Conservation (phyloP, 2,329 filamentous ascomycete genomes). For the Colletotrichum neosansevieriae region DNA sequence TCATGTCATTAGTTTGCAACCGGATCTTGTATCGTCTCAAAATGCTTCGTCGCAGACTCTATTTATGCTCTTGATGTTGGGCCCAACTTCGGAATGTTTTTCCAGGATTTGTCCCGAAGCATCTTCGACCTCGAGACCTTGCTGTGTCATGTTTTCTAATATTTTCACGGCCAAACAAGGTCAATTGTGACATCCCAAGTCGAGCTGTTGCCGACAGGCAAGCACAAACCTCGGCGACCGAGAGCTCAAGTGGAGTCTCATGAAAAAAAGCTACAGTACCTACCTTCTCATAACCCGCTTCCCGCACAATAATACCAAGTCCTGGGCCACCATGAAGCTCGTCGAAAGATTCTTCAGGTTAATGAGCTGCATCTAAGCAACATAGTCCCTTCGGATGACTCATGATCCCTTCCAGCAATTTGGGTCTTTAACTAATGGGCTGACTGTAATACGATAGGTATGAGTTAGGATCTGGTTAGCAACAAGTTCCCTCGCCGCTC, state of each 20-base stretch:
- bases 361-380: neutral
- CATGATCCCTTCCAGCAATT: slow-evolving; percentile 25
- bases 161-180: neutral
- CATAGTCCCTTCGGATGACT: slow-evolving; percentile 18
- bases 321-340: slow-evolving; percentile 27
- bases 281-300: slow-evolving; percentile 26
- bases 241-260: slow-evolving; percentile 29
- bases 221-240: slow-evolving; percentile 9
- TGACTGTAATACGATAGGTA: neutral
- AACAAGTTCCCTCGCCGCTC: slow-evolving; percentile 9
- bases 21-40: slow-evolving; percentile 12
- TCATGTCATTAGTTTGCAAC: no score
- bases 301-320: slow-evolving; percentile 1
- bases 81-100: slow-evolving; percentile 1
- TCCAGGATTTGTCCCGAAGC: slow-evolving; percentile 3
- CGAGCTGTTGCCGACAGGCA: neutral
- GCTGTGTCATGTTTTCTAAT: neutral
- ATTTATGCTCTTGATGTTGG: neutral
- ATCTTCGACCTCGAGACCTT: neutral
- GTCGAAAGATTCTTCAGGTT: slow-evolving; percentile 4
- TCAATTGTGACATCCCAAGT: neutral
- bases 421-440: slow-evolving; percentile 8
- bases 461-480: neutral
- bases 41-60: slow-evolving; percentile 6
- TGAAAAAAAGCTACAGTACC: neutral